Conservation (phyloP, 78 protist species). For the Dictyostelium purpureum region DNA sequence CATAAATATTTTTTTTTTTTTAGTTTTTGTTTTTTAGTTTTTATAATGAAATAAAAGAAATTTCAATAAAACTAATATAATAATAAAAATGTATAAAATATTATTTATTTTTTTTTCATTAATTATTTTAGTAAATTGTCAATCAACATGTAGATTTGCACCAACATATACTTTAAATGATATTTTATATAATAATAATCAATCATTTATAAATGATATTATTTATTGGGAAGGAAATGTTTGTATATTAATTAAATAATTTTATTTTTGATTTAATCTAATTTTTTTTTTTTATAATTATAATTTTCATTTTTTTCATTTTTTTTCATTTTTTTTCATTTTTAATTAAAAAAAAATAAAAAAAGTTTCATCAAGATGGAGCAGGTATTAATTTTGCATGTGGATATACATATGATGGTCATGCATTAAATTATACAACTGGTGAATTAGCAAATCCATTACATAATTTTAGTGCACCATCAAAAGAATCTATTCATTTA, state of each 20-base stretch:
- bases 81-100: too few species aligned
- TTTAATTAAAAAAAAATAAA: neutral
- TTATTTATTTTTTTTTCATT: too few species aligned
- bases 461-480: constrained; percentile 77
- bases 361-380: constrained; percentile 11
- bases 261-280: too few species aligned
- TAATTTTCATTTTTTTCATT: neutral
- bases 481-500: constrained; percentile 75
- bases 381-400: constrained; percentile 31
- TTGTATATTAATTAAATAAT: neutral
- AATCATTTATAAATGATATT: constrained; percentile 18
- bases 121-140: neutral
- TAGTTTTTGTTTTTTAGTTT: too few species aligned
- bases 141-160: constrained; percentile 21
- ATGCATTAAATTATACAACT: constrained; percentile 36
- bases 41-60: too few species aligned
- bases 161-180: neutral
- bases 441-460: constrained; percentile 25
- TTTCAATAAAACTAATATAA: too few species aligned
- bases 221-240: constrained; percentile 73
- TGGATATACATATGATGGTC: constrained; percentile 76
- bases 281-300: too few species aligned
- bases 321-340: neutral
- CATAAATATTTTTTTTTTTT: too few species aligned
- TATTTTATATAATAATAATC: neutral